Evolutionary conservation across 2,329 filamentous ascomycete genomes (phyloP).

Genomic region (Fonsecaea multimorphosa): DNA sequence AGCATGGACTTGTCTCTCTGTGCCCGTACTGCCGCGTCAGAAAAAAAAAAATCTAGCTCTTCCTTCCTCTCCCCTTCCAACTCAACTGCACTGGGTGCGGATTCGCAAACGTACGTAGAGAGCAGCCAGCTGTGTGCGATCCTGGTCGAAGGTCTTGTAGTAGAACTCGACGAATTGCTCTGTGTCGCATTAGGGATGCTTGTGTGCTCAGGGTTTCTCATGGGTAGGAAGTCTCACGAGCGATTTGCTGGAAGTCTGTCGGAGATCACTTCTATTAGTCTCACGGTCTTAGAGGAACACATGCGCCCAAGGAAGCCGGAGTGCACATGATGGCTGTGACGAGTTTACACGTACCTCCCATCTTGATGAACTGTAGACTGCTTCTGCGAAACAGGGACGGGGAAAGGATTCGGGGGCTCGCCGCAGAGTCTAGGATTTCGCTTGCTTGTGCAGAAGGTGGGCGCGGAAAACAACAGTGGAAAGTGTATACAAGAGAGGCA

Average conservation of each 20-base stretch:
- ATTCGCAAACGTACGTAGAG: slow-evolving; percentile 76
- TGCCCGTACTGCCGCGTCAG: slow-evolving; percentile 32
- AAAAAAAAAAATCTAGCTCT: not conserved
- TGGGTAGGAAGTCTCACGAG: slow-evolving; percentile 45
- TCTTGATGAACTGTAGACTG: not conserved
- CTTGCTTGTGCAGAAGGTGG: not conserved
- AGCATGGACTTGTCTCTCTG: slow-evolving; percentile 87
- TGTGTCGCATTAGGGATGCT: slow-evolving; percentile 49
- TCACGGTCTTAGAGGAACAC: not conserved
- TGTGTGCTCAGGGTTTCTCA: not conserved
- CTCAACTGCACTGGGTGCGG: not conserved
- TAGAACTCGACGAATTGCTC: slow-evolving; percentile 90
- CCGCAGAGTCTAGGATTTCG: not conserved
- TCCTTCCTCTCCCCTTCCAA: slow-evolving; percentile 9
- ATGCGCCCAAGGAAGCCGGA: not conserved
- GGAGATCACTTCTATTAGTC: not conserved
- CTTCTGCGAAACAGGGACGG: not conserved
- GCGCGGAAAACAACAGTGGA: not conserved
- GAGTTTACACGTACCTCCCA: slow-evolving; percentile 10
- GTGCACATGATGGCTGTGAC: not conserved
- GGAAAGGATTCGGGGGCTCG: not conserved
- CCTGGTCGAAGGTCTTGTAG: slow-evolving; percentile 82
- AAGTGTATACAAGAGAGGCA: not conserved
- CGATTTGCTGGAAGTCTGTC: slow-evolving; percentile 48
- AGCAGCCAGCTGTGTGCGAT: slow-evolving; percentile 67